These are phyloP conservation scores for Talaromyces verruculosus DNA, from an alignment of 2,329 filamentous ascomycete genomes.

Conservation along the genomic window DNA sequence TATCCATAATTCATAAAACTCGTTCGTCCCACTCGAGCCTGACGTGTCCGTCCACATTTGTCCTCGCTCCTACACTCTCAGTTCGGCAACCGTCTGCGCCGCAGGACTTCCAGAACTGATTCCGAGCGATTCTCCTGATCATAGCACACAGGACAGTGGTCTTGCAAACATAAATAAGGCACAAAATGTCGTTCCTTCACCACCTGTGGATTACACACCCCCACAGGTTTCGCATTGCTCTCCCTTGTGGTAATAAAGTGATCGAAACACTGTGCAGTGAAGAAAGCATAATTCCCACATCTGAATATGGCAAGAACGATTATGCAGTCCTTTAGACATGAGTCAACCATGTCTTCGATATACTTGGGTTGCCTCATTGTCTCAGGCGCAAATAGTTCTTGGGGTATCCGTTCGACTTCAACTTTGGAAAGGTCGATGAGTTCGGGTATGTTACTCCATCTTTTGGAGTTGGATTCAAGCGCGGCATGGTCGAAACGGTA, in stretches of 20 bases:
- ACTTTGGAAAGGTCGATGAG: background rate
- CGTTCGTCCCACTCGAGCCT: background rate
- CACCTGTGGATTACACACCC: background rate
- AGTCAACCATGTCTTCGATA: background rate
- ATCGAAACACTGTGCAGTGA: background rate
- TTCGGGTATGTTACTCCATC: background rate
- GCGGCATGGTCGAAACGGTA: background rate
- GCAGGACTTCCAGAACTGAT: background rate
- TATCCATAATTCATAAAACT: background rate
- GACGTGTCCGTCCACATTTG: background rate
- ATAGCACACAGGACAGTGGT: background rate
- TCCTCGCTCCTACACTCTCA: background rate
- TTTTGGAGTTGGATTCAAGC: background rate
- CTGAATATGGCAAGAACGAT: background rate
- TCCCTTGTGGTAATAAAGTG: background rate
- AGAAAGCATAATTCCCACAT: background rate
- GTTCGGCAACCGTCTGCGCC: background rate
- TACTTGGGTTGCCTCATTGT: background rate
- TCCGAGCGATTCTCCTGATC: background rate
- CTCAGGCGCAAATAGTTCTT: background rate
- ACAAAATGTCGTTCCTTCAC: background rate
- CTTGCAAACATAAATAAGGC: background rate
- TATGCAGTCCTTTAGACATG: background rate
- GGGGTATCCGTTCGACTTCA: background rate
- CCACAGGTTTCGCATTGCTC: background rate